phyloP scores from a whole-genome alignment of 2,329 filamentous ascomycete genomes.

The Aspergillus tanneri region DNA sequence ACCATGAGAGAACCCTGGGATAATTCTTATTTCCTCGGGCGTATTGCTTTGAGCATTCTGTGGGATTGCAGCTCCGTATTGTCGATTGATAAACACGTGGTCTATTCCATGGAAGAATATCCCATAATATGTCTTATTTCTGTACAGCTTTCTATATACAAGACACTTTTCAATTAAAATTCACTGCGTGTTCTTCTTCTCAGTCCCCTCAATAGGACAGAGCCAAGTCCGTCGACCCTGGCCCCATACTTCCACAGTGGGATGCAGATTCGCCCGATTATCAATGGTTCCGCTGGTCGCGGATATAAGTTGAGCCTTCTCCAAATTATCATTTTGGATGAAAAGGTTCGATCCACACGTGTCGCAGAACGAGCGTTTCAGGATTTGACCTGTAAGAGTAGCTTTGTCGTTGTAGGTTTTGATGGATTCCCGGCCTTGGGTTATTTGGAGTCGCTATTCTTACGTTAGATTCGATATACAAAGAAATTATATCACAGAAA shows the following conservation, averaged over 20 bases:
- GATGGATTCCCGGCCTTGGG: constrained; percentile 12
- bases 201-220: not conserved
- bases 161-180: too few species aligned
- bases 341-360: constrained; percentile 21
- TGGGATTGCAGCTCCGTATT: too few species aligned
- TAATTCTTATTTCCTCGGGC: too few species aligned
- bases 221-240: constrained; percentile 10
- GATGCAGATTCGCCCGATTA: constrained; percentile 2
- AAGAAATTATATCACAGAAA: not conserved
- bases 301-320: not conserved
- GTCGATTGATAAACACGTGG: too few species aligned
- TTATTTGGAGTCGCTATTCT: constrained; percentile 14
- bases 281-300: constrained; percentile 18
- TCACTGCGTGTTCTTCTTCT: constrained; percentile 8
- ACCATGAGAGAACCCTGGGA: too few species aligned
- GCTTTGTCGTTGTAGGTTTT: constrained; percentile 17
- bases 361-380: constrained; percentile 21
- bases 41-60: too few species aligned
- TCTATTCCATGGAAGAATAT: too few species aligned
- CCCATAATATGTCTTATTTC: too few species aligned
- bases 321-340: not conserved
- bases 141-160: too few species aligned
- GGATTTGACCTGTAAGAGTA: constrained; percentile 7
- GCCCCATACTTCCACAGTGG: constrained; percentile 7
- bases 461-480: not conserved